A percentile compares a stretch with the other conserved stretches of the same genome.
Conservation (phyloP, 768 basidiomycete genomes). For the Daedaleopsis nitida region DNA sequence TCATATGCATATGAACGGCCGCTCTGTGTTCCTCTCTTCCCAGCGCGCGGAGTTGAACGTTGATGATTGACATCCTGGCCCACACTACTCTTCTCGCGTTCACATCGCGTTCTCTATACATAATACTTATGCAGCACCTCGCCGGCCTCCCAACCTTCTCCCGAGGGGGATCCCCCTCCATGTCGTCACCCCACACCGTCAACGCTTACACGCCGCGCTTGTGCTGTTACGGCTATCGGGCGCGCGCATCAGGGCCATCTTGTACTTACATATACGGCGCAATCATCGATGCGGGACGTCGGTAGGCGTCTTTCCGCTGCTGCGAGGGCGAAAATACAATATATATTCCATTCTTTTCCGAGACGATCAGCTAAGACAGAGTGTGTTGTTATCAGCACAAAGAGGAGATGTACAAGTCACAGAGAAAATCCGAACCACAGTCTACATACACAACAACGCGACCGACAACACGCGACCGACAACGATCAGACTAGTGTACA, state of each 20-base stretch:
- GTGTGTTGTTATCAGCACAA: no score
- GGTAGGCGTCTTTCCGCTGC: no score
- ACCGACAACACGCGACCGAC: constrained; percentile 6
- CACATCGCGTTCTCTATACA: not conserved
- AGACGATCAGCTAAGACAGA: not conserved
- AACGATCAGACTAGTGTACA: constrained; percentile 4
- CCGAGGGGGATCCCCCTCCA: not conserved
- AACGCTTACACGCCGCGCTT: not conserved
- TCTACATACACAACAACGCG: no score
- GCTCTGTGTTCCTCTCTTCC: no score
- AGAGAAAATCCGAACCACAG: not conserved
- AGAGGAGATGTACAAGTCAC: not conserved
- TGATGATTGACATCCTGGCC: no score
- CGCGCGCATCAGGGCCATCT: no score
- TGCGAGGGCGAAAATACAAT: no score
- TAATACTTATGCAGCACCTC: not conserved
- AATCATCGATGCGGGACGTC: no score
- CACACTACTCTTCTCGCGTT: no score
- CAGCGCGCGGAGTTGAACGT: not conserved
- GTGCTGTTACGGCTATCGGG: not conserved
- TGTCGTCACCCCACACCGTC: not conserved
- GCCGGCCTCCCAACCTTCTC: not conserved
- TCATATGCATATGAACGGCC: no score
- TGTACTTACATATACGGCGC: no score
- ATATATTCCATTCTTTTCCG: not conserved